phyloP scores from a whole-genome alignment of 495 filamentous ascomycete species.

The Haplographium delicatum region DNA sequence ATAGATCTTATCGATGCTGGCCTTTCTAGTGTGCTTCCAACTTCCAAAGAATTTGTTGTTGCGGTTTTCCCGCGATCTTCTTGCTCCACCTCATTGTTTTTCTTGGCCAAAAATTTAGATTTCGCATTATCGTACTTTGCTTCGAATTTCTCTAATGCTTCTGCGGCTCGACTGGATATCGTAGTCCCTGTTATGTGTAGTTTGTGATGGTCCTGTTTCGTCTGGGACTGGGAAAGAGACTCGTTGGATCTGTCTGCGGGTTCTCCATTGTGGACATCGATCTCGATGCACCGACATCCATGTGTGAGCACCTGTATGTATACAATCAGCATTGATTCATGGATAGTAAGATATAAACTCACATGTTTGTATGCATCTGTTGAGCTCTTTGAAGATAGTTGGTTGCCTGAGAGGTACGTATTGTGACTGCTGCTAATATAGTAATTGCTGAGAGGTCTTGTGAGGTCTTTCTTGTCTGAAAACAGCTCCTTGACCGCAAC shows the following conservation, averaged over 20 bases:
- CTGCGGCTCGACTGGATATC: slow-evolving; percentile 18
- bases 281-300: slow-evolving; percentile 91
- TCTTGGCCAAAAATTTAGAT: slow-evolving; percentile 5
- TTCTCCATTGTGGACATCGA: slow-evolving; percentile 93
- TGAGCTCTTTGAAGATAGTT: slow-evolving; percentile 78
- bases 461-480: slow-evolving; percentile 18
- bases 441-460: slow-evolving; percentile 70
- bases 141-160: slow-evolving; percentile 15
- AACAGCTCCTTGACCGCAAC: slow-evolving; percentile 8
- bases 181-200: slow-evolving; percentile 19
- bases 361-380: slow-evolving; percentile 80
- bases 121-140: slow-evolving; percentile 19
- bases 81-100: not conserved
- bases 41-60: slow-evolving; percentile 7
- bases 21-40: slow-evolving; percentile 6
- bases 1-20: slow-evolving; percentile 15
- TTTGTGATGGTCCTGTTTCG: slow-evolving; percentile 19
- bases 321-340: not conserved
- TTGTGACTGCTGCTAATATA: slow-evolving; percentile 93
- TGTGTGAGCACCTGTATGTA: slow-evolving; percentile 57
- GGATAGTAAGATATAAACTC: slow-evolving; percentile 22
- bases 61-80: slow-evolving; percentile 7
- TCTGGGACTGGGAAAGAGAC: slow-evolving; percentile 7
- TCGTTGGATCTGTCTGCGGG: slow-evolving; percentile 19
- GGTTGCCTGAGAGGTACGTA: slow-evolving; percentile 89